phyloP scores from a whole-genome alignment of 169 alveolate genomes.

The Amoebophrya sp. region DNA sequence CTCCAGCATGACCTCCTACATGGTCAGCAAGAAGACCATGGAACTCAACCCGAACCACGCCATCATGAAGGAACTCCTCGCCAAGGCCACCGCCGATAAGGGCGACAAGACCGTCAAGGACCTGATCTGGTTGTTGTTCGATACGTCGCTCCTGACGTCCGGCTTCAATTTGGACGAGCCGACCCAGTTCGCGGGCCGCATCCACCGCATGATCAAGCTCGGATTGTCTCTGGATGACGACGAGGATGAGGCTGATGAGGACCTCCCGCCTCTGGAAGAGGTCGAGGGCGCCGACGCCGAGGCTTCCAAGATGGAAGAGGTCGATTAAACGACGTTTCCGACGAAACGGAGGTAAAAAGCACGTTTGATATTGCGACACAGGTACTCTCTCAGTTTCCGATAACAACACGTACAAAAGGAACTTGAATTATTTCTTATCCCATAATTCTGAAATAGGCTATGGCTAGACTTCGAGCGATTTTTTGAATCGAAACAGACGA shows the following conservation, averaged over 20 bases:
- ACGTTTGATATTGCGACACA: no score
- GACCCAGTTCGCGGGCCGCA: conserved; percentile 94
- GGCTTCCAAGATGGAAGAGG: conserved; percentile 94
- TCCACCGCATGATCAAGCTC: conserved; percentile 97
- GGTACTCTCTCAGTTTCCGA: no score
- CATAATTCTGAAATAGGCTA: no score
- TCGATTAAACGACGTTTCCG: conserved; percentile 81
- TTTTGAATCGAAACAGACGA: no score
- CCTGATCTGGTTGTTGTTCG: conserved; percentile 95
- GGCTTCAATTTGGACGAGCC: conserved; percentile 99
- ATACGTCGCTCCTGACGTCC: conserved; percentile 95
- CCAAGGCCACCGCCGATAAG: conserved; percentile 90
- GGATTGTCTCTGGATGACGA: conserved; percentile 97
- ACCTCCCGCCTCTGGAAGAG: conserved; percentile 81
- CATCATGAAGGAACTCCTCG: conserved; percentile 90
- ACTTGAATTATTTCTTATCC: no score
- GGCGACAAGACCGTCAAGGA: conserved; percentile 98
- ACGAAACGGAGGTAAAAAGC: no score
- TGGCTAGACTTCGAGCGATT: no score
- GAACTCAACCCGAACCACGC: conserved; percentile 97
- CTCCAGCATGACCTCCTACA: conserved; percentile 82
- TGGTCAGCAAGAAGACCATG: conserved; percentile 91
- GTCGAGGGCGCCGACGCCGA: conserved; percentile 70
- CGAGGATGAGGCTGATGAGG: conserved; percentile 71
- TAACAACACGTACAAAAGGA: no score